Evolutionary conservation across 2,329 filamentous ascomycete genomes (phyloP).

Genomic region (Dactylellina drechsleri): DNA sequence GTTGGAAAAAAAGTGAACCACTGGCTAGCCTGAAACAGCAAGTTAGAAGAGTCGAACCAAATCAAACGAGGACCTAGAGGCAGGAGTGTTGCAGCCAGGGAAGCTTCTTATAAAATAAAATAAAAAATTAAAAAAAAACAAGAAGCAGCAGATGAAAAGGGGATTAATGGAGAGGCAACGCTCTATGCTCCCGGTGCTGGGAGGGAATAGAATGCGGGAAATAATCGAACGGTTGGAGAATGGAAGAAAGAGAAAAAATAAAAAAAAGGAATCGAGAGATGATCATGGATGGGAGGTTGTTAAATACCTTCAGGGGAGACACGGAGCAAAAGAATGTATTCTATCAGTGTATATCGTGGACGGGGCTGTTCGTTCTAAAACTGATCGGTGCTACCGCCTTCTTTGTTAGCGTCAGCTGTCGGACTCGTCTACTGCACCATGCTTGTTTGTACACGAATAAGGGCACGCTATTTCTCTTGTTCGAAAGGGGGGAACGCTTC

Average conservation of each 20-base stretch:
- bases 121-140: constrained; percentile 21
- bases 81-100: constrained; percentile 23
- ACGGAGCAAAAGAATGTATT: constrained; percentile 52
- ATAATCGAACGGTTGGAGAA: constrained; percentile 50
- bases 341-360: constrained; percentile 9
- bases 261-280: not conserved
- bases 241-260: constrained; percentile 10
- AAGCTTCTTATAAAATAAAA: constrained; percentile 32
- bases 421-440: constrained; percentile 47
- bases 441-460: constrained; percentile 15
- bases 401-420: constrained; percentile 41
- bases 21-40: constrained; percentile 39
- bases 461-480: not conserved
- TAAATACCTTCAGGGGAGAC: constrained; percentile 52
- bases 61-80: constrained; percentile 9
- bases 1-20: constrained; percentile 42
- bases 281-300: constrained; percentile 27
- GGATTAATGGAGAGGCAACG: not conserved
- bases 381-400: constrained; percentile 52
- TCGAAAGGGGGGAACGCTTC: no score
- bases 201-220: constrained; percentile 25
- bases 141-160: constrained; percentile 11
- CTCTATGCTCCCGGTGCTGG: not conserved
- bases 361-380: constrained; percentile 26
- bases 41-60: constrained; percentile 46